Conservation (phyloP, 2,329 filamentous ascomycete species). For the Periglandula ipomoeae region DNA sequence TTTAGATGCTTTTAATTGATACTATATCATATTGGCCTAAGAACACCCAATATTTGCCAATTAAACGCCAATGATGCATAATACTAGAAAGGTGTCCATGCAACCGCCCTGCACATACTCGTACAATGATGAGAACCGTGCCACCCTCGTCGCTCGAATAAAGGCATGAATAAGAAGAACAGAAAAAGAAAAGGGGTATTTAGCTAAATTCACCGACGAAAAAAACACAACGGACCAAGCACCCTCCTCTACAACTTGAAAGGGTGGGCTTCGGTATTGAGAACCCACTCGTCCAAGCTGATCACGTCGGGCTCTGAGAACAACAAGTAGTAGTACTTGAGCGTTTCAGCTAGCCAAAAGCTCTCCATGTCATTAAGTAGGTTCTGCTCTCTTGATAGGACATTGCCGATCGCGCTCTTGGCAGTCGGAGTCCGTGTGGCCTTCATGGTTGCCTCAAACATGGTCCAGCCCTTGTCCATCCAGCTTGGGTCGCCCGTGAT, state of each 20-base stretch:
- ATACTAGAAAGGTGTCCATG: no score
- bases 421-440: slow-evolving; percentile 58
- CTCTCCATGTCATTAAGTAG: slow-evolving; percentile 66
- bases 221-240: not conserved
- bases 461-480: slow-evolving; percentile 77
- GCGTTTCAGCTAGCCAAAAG: slow-evolving; percentile 66
- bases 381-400: slow-evolving; percentile 34
- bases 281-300: slow-evolving; percentile 55
- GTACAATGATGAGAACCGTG: no score
- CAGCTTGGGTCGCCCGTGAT: slow-evolving; percentile 70
- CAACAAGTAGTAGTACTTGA: slow-evolving; percentile 73
- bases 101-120: no score
- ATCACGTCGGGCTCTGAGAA: slow-evolving; percentile 48
- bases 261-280: slow-evolving; percentile 56
- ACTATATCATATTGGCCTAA: no score
- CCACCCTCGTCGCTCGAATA: no score
- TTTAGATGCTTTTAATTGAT: no score
- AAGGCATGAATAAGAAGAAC: no score
- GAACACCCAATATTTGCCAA: no score
- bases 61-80: no score
- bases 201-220: slow-evolving; percentile 30
- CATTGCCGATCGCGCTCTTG: slow-evolving; percentile 61
- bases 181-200: not conserved
- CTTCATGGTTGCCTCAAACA: slow-evolving; percentile 66
- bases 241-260: slow-evolving; percentile 24